Evolutionary conservation across 1,284 basidiomycete genomes (phyloP), one percentile per base, ranked within the genome.

Genomic region (Laetiporus sulphureus): DNA sequence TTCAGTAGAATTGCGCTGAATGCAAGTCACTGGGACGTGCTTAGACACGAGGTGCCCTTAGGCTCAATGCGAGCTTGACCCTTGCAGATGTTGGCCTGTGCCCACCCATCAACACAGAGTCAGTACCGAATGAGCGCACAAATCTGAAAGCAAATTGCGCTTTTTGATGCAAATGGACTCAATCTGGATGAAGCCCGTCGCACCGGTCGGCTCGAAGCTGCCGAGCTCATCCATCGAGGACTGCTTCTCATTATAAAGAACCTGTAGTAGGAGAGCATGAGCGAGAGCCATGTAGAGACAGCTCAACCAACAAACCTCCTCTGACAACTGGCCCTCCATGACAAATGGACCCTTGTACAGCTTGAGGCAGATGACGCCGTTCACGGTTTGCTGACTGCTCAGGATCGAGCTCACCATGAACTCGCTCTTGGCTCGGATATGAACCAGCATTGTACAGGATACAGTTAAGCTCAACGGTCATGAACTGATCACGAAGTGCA

Each of bases 191-290:
- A 97, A 96, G 8, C 92, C 92, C 42, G 84, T 78, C 40, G 91
- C 90, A 60, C 94, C 86, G 40, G 88, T 89, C 16, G 91, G 90
- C 67, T 94, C 90, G 67, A 98, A 98, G 35, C 95, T 94, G 52
- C 94, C 94, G 47, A 97, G 82, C 70, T 97, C 94, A 66, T 99
- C 95, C 95, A 99, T 99, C 46, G 92, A 96, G n/a, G 92, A 92
- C 67, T 97, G 80, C 46, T 86, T 86, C 60, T 91, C 93, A 60
- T 99, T 95, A 65, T 99, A 99, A 23, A 97, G 73, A 58, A 89
- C 87, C 85, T 90, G 59, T 27, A 44, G 19, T 24, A 36, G 20
- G 16, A 7, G 16, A 41, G 4, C 20, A 18, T 43, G 23, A 41
- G 33, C 22, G 5, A 36, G 21, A n/a, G 3, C 1, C 5, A 1